Conservation (phyloP, 208 protist genomes). For the Leishmania aethiopica region DNA sequence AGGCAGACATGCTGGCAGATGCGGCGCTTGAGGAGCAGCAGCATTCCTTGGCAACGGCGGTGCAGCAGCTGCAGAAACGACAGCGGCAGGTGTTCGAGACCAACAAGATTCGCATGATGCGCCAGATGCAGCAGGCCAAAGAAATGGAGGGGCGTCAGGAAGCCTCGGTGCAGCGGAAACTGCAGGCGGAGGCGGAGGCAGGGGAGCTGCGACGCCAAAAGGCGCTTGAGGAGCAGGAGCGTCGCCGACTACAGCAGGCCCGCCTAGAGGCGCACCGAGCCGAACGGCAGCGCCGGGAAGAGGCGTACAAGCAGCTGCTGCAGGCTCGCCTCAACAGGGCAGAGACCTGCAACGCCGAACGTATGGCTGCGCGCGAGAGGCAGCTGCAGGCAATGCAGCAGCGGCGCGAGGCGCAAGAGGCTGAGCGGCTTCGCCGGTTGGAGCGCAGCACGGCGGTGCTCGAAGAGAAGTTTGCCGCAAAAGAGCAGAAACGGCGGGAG, state of each 20-base stretch:
- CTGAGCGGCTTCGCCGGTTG: constrained; percentile 61
- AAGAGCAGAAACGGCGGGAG: constrained; percentile 46
- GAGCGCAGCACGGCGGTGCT: constrained; percentile 48
- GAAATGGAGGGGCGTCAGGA: constrained; percentile 43
- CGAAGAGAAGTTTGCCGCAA: constrained; percentile 38
- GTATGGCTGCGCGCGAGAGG: constrained; percentile 52
- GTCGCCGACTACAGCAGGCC: constrained; percentile 41
- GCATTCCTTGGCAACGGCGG: constrained; percentile 40
- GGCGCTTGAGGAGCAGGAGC: constrained; percentile 38
- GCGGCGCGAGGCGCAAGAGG: constrained; percentile 42
- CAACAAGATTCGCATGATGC: constrained; percentile 54
- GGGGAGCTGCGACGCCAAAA: constrained; percentile 29
- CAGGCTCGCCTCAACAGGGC: constrained; percentile 52
- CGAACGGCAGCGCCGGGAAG: constrained; percentile 56
- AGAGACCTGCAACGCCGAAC: constrained; percentile 51
- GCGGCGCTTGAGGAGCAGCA: constrained; percentile 3
- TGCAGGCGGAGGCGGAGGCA: constrained; percentile 58
- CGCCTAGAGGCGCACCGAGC: constrained; percentile 51
- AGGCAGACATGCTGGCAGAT: constrained; percentile 11
- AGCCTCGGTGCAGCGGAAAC: constrained; percentile 44
- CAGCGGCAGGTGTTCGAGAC: constrained; percentile 57
- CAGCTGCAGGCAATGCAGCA: constrained; percentile 34
- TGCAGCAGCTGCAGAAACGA: constrained; percentile 55
- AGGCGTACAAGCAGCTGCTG: constrained; percentile 44
- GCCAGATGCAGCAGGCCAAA: constrained; percentile 51